phyloP scores from a whole-genome alignment of 768 basidiomycete genomes.

The Calocybe cyanea region DNA sequence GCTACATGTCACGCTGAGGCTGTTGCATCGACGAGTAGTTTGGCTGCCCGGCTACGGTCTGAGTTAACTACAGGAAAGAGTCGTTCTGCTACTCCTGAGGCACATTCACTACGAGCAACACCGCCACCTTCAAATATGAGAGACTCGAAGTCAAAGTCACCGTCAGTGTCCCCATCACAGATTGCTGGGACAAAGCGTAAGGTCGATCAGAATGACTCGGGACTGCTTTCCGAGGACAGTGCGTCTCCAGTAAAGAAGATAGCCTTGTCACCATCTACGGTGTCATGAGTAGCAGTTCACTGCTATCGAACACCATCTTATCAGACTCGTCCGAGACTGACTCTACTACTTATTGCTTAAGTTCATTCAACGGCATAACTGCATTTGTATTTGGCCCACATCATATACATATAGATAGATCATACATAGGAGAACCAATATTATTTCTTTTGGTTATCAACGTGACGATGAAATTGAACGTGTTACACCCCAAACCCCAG shows the following conservation, averaged over 20 bases:
- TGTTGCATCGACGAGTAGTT: constrained; percentile 53
- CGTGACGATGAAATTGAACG: neutral
- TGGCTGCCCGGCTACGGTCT: constrained; percentile 65
- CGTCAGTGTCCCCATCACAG: constrained; percentile 47
- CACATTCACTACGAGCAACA: constrained; percentile 31
- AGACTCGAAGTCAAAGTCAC: constrained; percentile 33
- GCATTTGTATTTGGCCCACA: constrained; percentile 23
- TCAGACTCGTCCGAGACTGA: too few relatives aligned
- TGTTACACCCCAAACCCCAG: neutral
- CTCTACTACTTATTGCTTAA: constrained; percentile 16
- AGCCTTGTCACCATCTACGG: constrained; percentile 37
- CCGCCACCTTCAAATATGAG: constrained; percentile 33
- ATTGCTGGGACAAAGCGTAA: constrained; percentile 71
- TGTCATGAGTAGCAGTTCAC: constrained; percentile 5
- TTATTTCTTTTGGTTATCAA: constrained; percentile 13
- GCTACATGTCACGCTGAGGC: constrained; percentile 93
- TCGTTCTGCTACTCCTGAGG: constrained; percentile 77
- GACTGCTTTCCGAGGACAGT: constrained; percentile 34
- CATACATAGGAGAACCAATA: constrained; percentile 7
- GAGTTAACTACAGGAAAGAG: constrained; percentile 60
- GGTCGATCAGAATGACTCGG: constrained; percentile 50
- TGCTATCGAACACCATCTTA: too few relatives aligned
- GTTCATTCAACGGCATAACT: constrained; percentile 9
- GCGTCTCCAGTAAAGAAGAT: constrained; percentile 68
- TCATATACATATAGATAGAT: constrained; percentile 15